These are phyloP conservation scores for Colletotrichum sp. DNA, from an alignment of 2,329 filamentous ascomycete species.

Conservation along the genomic window DNA sequence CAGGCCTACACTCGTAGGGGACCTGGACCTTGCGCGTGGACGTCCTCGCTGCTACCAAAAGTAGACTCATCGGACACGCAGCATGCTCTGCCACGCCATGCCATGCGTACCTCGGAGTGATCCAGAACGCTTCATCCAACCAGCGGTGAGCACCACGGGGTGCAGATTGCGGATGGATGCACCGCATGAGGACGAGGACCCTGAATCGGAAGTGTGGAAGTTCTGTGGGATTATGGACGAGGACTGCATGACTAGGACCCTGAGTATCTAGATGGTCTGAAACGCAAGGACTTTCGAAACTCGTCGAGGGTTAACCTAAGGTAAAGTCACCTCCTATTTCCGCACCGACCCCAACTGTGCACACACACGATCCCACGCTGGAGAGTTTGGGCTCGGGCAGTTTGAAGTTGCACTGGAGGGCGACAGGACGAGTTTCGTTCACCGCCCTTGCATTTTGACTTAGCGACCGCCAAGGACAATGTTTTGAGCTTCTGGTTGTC, in stretches of 20 bases:
- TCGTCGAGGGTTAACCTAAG: neutral
- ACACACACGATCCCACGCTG: neutral
- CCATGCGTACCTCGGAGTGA: neutral
- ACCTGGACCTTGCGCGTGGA: constrained; percentile 6
- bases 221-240: neutral
- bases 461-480: neutral
- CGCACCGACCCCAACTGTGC: neutral
- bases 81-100: neutral
- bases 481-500: neutral
- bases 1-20: neutral
- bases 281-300: constrained; percentile 13
- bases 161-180: neutral
- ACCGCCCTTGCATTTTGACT: neutral
- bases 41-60: neutral
- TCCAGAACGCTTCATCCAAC: neutral
- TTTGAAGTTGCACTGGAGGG: neutral
- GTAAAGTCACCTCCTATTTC: neutral
- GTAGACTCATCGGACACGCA: neutral
- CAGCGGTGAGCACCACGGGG: constrained; percentile 5
- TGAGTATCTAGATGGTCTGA: constrained; percentile 14
- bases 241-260: constrained; percentile 17
- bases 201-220: constrained; percentile 1
- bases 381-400: neutral
- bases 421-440: neutral
- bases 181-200: constrained; percentile 8